Conservation (phyloP, 2,329 filamentous ascomycete species). For the Colletotrichum spinosum region DNA sequence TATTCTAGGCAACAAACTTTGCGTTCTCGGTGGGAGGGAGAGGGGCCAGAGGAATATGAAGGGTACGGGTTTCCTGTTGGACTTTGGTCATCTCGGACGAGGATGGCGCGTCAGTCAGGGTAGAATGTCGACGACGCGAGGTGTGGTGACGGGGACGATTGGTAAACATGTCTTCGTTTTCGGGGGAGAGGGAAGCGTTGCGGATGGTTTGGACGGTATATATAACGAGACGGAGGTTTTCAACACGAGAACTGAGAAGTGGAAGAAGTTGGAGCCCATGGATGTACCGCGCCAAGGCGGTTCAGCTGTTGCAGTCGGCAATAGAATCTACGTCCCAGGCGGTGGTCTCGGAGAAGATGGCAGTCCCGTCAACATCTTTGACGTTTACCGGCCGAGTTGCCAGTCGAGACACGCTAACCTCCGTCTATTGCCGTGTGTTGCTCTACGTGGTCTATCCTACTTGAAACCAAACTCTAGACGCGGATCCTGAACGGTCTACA, state of each 20-base stretch:
- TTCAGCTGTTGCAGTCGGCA: neutral
- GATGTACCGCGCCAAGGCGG: neutral
- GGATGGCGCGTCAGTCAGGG: too few relatives aligned
- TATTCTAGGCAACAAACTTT: too few relatives aligned
- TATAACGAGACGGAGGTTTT: slow-evolving; percentile 25
- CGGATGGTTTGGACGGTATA: slow-evolving; percentile 31
- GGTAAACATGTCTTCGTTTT: slow-evolving; percentile 47
- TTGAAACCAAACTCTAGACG: too few relatives aligned
- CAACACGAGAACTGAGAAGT: neutral
- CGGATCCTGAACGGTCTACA: too few relatives aligned
- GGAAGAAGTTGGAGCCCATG: neutral
- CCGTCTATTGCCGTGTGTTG: neutral
- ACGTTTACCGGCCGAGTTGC: neutral
- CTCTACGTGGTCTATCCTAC: neutral
- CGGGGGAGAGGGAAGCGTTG: slow-evolving; percentile 51
- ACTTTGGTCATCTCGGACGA: too few relatives aligned
- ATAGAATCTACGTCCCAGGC: neutral
- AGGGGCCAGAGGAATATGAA: too few relatives aligned
- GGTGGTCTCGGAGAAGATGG: slow-evolving; percentile 3
- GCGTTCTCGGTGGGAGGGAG: too few relatives aligned
- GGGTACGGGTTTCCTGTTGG: too few relatives aligned
- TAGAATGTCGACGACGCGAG: too few relatives aligned
- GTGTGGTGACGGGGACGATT: slow-evolving; percentile 34
- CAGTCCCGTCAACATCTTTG: neutral
- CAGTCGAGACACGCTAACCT: too few relatives aligned